phyloP scores from a whole-genome alignment of 306 rosid species.

The cucumber (Cucumis sativus) region DNA sequence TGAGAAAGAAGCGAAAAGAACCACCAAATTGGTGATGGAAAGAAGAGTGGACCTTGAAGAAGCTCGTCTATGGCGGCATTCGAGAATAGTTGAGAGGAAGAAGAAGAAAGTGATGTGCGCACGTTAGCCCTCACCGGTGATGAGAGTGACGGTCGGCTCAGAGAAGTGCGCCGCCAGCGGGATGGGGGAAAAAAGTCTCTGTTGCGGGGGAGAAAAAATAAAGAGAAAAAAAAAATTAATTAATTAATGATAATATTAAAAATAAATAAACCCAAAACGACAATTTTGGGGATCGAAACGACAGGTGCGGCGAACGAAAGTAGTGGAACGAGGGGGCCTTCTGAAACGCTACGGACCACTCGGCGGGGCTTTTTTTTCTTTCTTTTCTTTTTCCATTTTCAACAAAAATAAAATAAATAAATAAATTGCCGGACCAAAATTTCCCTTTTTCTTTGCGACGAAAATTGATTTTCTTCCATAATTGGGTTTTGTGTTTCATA shows the following conservation, averaged over 20 bases:
- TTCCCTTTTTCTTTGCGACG: not conserved
- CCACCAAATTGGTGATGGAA: not conserved
- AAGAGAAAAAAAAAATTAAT: not conserved
- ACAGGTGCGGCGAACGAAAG: constrained; percentile 10
- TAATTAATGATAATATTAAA: not conserved
- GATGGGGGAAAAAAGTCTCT: not conserved
- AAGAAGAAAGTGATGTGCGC: constrained; percentile 31
- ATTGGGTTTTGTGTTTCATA: too few species aligned
- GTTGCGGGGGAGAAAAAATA: constrained; percentile 1
- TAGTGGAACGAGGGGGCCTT: not conserved
- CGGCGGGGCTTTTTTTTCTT: not conserved
- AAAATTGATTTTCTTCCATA: too few species aligned
- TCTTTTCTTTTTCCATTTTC: not conserved
- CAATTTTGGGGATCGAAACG: not conserved
- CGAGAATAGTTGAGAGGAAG: constrained; percentile 4
- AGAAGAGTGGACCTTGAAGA: constrained; percentile 15
- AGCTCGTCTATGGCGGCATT: constrained; percentile 17
- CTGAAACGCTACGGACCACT: not conserved
- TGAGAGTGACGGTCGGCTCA: constrained; percentile 18
- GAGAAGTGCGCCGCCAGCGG: constrained; percentile 40
- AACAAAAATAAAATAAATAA: too few species aligned
- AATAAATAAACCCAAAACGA: not conserved
- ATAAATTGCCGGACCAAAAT: not conserved
- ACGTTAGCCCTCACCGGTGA: constrained; percentile 29
- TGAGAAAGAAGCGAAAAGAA: constrained; percentile 10